Conservation (phyloP, 305 asterid genomes). For the Petunia hybrid region DNA sequence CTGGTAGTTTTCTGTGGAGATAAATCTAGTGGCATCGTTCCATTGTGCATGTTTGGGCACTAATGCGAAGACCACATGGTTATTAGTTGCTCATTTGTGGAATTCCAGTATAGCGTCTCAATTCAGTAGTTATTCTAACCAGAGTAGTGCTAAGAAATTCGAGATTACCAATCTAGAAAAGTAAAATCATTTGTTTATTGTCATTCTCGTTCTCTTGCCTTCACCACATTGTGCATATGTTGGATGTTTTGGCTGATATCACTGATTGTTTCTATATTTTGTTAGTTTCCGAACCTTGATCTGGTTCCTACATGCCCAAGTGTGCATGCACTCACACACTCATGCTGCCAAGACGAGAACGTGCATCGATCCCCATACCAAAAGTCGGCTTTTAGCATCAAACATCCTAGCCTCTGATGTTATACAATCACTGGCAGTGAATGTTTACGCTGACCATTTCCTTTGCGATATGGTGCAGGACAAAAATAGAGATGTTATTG, state of each 20-base stretch:
- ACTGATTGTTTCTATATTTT: background rate
- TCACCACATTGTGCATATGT: background rate
- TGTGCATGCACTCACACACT: background rate
- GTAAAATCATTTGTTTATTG: background rate
- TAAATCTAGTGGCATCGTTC: background rate
- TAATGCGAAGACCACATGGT: slow-evolving; percentile 9
- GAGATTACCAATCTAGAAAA: background rate
- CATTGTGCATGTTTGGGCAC: background rate
- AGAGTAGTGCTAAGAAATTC: background rate
- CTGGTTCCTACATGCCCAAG: background rate
- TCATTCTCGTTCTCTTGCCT: background rate
- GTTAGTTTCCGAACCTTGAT: slow-evolving; percentile 18
- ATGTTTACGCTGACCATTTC: background rate
- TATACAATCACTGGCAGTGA: too few relatives aligned
- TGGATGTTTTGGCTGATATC: slow-evolving; percentile 2
- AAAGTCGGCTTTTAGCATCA: background rate
- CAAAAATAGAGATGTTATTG: slow-evolving; percentile 87
- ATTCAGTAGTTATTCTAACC: background rate
- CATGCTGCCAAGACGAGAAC: background rate
- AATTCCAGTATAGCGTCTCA: background rate
- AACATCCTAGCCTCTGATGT: background rate
- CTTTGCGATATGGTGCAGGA: slow-evolving; percentile 58
- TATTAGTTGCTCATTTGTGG: background rate
- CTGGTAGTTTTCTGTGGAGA: slow-evolving; percentile 13
- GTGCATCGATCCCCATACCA: slow-evolving; percentile 15